A percentile compares a stretch with the other conserved stretches of the same genome.
Conservation (phyloP, 1,284 basidiomycete species). For the Pseudozyma tsukubaensis region DNA sequence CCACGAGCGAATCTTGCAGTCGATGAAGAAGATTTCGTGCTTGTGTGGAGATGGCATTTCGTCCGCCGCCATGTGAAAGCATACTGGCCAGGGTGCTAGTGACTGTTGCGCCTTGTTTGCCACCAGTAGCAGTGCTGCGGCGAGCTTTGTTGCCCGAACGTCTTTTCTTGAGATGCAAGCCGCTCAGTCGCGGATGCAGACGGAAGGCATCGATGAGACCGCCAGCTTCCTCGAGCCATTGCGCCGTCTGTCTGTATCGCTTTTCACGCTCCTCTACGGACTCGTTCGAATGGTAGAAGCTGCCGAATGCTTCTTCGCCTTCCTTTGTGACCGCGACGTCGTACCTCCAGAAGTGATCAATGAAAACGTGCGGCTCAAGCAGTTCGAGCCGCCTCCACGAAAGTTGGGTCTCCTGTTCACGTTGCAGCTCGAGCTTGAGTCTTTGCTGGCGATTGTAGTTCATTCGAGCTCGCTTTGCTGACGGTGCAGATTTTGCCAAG, state of each 20-base stretch:
- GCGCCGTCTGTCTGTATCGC: slow-evolving; percentile 68
- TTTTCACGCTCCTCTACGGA: slow-evolving; percentile 24
- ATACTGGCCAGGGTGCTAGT: slow-evolving; percentile 19
- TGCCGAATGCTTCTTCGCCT: slow-evolving; percentile 22
- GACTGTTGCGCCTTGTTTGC: slow-evolving; percentile 7
- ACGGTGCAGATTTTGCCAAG: slow-evolving; percentile 13
- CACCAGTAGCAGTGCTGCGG: slow-evolving; percentile 9
- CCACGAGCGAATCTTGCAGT: slow-evolving; percentile 79
- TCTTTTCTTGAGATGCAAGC: slow-evolving; percentile 20
- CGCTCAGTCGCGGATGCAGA: slow-evolving; percentile 73
- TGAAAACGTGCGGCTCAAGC: slow-evolving; percentile 57
- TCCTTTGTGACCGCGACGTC: slow-evolving; percentile 55
- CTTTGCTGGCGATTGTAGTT: slow-evolving; percentile 44
- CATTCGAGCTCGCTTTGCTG: slow-evolving; percentile 29
- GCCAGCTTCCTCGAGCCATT: slow-evolving; percentile 85
- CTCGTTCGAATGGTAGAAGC: slow-evolving; percentile 20
- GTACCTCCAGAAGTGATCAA: slow-evolving; percentile 57
- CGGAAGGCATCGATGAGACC: slow-evolving; percentile 88
- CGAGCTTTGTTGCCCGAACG: slow-evolving; percentile 9
- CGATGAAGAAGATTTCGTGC: slow-evolving; percentile 81
- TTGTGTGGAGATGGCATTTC: slow-evolving; percentile 73
- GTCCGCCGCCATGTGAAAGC: slow-evolving; percentile 30
- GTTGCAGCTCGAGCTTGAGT: slow-evolving; percentile 54
- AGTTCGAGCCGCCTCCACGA: slow-evolving; percentile 54
- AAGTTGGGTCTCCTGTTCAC: slow-evolving; percentile 63